Conservation (phyloP, 1,139 yeast genomes). For the Candida sanyaensis region DNA sequence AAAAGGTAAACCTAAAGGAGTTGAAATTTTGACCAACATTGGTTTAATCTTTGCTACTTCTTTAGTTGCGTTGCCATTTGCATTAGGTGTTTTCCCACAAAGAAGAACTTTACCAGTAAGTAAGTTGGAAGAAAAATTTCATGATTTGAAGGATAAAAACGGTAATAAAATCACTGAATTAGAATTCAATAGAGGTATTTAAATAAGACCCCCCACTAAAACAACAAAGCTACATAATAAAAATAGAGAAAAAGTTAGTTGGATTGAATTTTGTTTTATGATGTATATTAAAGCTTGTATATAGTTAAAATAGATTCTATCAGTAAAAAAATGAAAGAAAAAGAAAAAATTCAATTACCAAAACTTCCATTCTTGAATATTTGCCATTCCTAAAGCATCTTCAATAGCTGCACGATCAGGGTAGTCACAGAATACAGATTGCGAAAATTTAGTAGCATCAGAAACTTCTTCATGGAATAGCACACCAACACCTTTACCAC, state of each 20-base stretch:
- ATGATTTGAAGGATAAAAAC: constrained; percentile 56
- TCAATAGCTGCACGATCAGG: constrained; percentile 50
- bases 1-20: constrained; percentile 63
- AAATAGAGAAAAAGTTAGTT: no score
- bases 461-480: constrained; percentile 27
- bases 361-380: constrained; percentile 54
- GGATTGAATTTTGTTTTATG: no score
- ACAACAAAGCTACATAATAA: no score
- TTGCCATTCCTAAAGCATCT: constrained; percentile 41
- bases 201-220: constrained; percentile 14
- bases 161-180: constrained; percentile 65
- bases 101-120: constrained; percentile 60
- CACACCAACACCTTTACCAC: constrained; percentile 85
- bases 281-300: neutral
- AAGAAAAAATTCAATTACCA: constrained; percentile 41
- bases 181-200: constrained; percentile 92
- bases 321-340: constrained; percentile 2
- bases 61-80: constrained; percentile 87
- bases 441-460: constrained; percentile 10
- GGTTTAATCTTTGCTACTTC: constrained; percentile 86
- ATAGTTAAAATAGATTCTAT: constrained; percentile 2
- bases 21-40: constrained; percentile 71
- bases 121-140: constrained; percentile 65
- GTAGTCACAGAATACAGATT: constrained; percentile 37
- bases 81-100: constrained; percentile 94